Evolutionary conservation across 2,329 filamentous ascomycete species (phyloP), one percentile per base, ranked within the genome.

Genomic region (Microsporum ferrugineum): DNA sequence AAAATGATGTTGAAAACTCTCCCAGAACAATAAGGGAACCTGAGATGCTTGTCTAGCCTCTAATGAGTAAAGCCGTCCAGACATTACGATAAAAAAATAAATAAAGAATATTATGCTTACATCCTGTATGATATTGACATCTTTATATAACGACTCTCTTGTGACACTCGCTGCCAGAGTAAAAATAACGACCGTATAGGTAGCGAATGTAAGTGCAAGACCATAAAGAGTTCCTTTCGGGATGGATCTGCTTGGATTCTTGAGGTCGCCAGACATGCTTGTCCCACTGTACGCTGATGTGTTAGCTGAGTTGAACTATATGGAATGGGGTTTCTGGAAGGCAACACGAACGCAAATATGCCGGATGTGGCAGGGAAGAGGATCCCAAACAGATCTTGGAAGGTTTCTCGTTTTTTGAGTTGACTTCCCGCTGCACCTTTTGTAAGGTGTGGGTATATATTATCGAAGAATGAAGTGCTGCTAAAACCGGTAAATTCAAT

Each of bases 201-300:
- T 79, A 60, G 87, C 71, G 66, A 95, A 88, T 0, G 90, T 95
- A 29, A 90, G 81, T 8, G 83, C 76, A 71, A 92, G 83, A 2
- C 89, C 89, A 74, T 84, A 88, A 0, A 95, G 75, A 0, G 90
- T 95, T n/a, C 90, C 90, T 64, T 84, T 86, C 0, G 90, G 90
- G 59, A 95, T 95, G 0, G 89, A 84, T 71, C 86, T 89, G 78
- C 88, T 92, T 0, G 90, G 90, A 64, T 90, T 86, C 64, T 83
- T 87, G 57, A 95, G 74, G 70, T 95, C 89, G 17, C 90, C 90
- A 5, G 89, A 95, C 90, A 95, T 95, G 66, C 88, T 92, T 5
- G 90, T 90, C 17, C 91, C 91, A 53, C 79, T 81, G 57, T 57
- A 43, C 56, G 27, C 17, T 8, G 31, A 29, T 7, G 58, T 56